Evolutionary conservation across 805 yeast genomes (phyloP).

Genomic region (Saturnispora besseyi): DNA sequence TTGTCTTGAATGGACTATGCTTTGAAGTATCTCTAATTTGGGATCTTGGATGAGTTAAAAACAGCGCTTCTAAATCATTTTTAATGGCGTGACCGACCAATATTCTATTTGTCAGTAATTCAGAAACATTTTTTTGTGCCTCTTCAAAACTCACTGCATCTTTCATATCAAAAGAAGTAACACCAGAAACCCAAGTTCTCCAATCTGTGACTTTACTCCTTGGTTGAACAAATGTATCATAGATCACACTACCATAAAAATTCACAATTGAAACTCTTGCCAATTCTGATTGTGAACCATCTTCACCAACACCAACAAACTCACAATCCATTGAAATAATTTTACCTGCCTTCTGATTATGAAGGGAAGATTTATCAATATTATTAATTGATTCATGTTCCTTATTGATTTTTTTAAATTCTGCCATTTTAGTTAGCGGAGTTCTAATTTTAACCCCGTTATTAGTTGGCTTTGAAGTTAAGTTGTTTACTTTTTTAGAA

Average conservation of each 20-base stretch:
- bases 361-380: background rate
- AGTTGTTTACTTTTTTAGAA: background rate
- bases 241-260: conserved; percentile 60
- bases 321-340: conserved; percentile 87
- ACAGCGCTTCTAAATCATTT: conserved; percentile 65
- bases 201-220: conserved; percentile 72
- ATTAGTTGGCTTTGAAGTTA: background rate
- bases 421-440: conserved; percentile 10
- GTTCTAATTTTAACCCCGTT: conserved; percentile 8
- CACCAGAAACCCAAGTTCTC: conserved; percentile 91
- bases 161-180: conserved; percentile 59
- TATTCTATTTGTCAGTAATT: conserved; percentile 44
- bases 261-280: conserved; percentile 88
- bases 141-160: conserved; percentile 57
- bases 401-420: background rate
- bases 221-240: conserved; percentile 73
- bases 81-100: conserved; percentile 81
- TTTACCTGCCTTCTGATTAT: conserved; percentile 44
- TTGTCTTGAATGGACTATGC: conserved; percentile 47
- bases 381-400: background rate
- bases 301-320: conserved; percentile 83
- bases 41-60: conserved; percentile 56
- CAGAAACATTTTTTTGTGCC: conserved; percentile 51
- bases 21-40: conserved; percentile 67
- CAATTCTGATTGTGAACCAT: conserved; percentile 58